These are phyloP conservation scores for Ogataea polymorpha DNA, from an alignment of 805 yeast genomes.

Conservation along the genomic window DNA sequence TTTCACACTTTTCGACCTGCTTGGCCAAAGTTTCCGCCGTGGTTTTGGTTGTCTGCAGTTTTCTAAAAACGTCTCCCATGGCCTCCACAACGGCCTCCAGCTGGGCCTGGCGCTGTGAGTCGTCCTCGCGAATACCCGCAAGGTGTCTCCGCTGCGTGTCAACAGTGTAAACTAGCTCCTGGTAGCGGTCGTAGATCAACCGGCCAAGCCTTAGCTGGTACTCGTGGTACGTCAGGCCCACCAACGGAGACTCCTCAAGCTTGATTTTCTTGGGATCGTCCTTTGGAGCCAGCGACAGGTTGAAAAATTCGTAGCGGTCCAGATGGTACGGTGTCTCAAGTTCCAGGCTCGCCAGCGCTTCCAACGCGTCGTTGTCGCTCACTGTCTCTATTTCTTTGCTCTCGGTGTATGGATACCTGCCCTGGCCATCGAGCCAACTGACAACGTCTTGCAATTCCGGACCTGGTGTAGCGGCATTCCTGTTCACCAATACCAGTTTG, in stretches of 20 bases:
- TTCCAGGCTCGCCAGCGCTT: conserved; percentile 19
- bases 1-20: conserved; percentile 31
- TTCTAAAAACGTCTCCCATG: conserved; percentile 42
- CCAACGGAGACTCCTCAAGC: conserved; percentile 9
- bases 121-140: conserved; percentile 30
- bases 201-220: conserved; percentile 39
- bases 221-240: conserved; percentile 11
- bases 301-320: conserved; percentile 18
- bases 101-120: conserved; percentile 38
- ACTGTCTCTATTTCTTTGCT: conserved; percentile 10
- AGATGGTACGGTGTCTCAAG: conserved; percentile 12
- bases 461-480: conserved; percentile 17
- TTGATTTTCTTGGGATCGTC: conserved; percentile 22
- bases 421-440: conserved; percentile 27
- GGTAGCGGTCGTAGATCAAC: conserved; percentile 34
- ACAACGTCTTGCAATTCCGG: conserved; percentile 19
- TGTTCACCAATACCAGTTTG: conserved; percentile 19
- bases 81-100: conserved; percentile 39
- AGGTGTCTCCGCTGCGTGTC: conserved; percentile 22
- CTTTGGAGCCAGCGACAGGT: conserved; percentile 13
- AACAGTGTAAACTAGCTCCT: conserved; percentile 27
- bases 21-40: conserved; percentile 28
- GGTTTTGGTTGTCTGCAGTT: conserved; percentile 33
- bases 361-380: conserved; percentile 16
- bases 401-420: conserved; percentile 20